Evolutionary conservation across 129 eudicot species (phyloP), one percentile per base, ranked within the genome.

Genomic region (Smallanthus sonchifolius): DNA sequence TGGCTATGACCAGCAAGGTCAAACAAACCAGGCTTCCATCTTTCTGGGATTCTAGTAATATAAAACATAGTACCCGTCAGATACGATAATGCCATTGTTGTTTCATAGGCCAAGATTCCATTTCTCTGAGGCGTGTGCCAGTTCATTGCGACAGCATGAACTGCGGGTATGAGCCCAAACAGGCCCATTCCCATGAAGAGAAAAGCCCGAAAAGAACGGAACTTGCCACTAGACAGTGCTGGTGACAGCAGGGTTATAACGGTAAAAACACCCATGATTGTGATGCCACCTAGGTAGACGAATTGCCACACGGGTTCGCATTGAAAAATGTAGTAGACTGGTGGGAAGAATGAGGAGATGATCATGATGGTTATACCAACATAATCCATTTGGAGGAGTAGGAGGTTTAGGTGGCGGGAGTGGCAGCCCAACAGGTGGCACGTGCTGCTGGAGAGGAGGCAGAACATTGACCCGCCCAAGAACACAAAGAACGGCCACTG

Each of bases 381-480:
- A 39, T 88, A 91, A 71, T 91, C 97, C 62, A 91, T 70, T 67
- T 76, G 87, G 34, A 91, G 82, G n/a, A 91, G 76, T n/a, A 47
- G 74, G 47, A 75, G 34, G 86, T 84, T 91, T 17, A 85, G 34
- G 80, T 76, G 82, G 70, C 83, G 81, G 28, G 97, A 91, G 76
- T 91, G 97, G 82, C 97, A 91, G 38, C 79, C 86, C 47, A 91
- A 83, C 82, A 88, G 92, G 78, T 91, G 97, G 89, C 97, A 91
- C 8, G 77, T 61, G 84, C 87, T 88, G 84, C 96, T 88, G 37
- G 92, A 88, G 47, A 91, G 86, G 79, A 91, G 97, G 84, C 97
- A 91, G 85, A 86, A 88, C 97, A 91, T 91, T 3, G 97, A 81
- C 24, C 97, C 97, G 2, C 74, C 76, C 28, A 91, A 43, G 84